These are phyloP conservation scores for Porogramme epimiltina DNA, from an alignment of 1,284 basidiomycete genomes.

Conservation along the genomic window DNA sequence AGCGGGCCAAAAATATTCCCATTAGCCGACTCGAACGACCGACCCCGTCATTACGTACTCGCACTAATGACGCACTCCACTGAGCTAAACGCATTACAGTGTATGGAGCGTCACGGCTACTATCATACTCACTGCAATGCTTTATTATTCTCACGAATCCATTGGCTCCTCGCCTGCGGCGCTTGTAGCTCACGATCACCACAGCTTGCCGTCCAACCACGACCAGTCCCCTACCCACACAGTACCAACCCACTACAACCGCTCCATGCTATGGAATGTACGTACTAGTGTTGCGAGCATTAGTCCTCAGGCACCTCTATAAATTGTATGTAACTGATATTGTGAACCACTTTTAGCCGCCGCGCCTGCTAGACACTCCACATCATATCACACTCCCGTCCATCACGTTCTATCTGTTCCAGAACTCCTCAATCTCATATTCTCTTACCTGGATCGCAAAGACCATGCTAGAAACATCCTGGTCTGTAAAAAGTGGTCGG, in stretches of 20 bases:
- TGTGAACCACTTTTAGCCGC: neutral
- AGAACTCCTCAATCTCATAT: conserved; percentile 33
- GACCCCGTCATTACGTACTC: conserved; percentile 54
- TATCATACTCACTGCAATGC: neutral
- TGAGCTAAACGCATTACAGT: conserved; percentile 59
- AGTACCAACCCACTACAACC: too few species aligned
- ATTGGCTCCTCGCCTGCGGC: too few species aligned
- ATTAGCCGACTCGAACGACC: conserved; percentile 55
- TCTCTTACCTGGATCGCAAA: conserved; percentile 24
- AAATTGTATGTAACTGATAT: too few species aligned
- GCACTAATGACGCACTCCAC: conserved; percentile 57
- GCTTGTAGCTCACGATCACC: too few species aligned
- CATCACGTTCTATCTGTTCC: conserved; percentile 32
- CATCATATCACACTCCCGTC: conserved; percentile 20
- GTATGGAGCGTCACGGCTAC: too few species aligned
- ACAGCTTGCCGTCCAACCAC: too few species aligned
- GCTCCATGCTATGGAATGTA: too few species aligned
- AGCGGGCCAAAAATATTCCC: too few species aligned
- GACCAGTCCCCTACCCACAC: too few species aligned
- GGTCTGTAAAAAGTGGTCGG: conserved; percentile 34
- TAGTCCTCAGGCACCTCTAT: too few species aligned
- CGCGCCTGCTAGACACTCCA: neutral
- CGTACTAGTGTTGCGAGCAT: too few species aligned
- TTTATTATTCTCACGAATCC: neutral
- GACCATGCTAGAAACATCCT: conserved; percentile 23